phyloP scores from a whole-genome alignment of 192 early-diverging fungal species.

The Dimargaris verticillata region DNA sequence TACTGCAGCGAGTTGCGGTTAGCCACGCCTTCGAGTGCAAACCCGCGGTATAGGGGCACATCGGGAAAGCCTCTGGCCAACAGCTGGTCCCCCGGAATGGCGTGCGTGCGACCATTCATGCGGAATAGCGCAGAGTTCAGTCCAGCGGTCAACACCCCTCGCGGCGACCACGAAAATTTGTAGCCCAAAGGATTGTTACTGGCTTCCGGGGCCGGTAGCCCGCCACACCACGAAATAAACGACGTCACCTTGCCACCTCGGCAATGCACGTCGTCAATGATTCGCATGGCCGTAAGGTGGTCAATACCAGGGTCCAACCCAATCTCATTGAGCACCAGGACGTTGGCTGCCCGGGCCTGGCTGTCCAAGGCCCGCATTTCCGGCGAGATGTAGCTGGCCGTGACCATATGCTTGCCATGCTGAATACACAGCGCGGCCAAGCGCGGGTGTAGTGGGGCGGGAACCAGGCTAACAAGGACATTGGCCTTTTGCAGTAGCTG shows the following conservation, averaged over 20 bases:
- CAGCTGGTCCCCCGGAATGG: conserved; percentile 51
- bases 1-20: conserved; percentile 90
- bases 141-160: conserved; percentile 79
- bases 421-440: conserved; percentile 13
- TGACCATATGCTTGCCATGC: conserved; percentile 86
- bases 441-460: conserved; percentile 51
- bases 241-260: conserved; percentile 52
- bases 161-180: conserved; percentile 92
- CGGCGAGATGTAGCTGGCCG: conserved; percentile 86
- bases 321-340: conserved; percentile 93
- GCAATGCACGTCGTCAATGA: conserved; percentile 72
- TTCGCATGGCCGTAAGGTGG: conserved; percentile 90
- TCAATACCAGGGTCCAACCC: conserved; percentile 98
- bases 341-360: conserved; percentile 57
- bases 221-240: conserved; percentile 95
- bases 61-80: conserved; percentile 29
- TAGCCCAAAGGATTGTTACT: conserved; percentile 81
- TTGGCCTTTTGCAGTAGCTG: conserved; percentile 15
- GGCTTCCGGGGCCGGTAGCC: conserved; percentile 80
- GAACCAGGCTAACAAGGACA: conserved; percentile 65
- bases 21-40: conserved; percentile 82
- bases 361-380: conserved; percentile 69
- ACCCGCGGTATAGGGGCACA: conserved; percentile 74
- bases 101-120: conserved; percentile 41
- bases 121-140: conserved; percentile 72